Conservation (phyloP, 345 rosid species). For the Zanthoxylum bungeanum region DNA sequence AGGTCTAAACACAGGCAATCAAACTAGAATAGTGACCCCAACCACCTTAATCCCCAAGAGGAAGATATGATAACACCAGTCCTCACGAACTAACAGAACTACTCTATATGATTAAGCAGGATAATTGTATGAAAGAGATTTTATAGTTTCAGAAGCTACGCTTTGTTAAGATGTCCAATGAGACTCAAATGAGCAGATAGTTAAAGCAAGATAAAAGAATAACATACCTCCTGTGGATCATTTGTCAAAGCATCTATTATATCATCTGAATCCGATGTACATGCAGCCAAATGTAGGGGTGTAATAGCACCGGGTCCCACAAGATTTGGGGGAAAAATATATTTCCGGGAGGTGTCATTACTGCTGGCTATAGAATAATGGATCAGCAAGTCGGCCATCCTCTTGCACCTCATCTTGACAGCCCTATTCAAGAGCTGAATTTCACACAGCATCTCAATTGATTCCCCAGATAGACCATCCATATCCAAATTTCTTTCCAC, state of each 20-base stretch:
- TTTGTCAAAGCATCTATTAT: slow-evolving; percentile 71
- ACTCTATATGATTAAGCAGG: background rate
- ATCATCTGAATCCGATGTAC: slow-evolving; percentile 58
- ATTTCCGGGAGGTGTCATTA: slow-evolving; percentile 27
- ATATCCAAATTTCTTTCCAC: slow-evolving; percentile 46
- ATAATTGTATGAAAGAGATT: background rate
- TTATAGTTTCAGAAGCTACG: background rate
- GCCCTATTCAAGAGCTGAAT: slow-evolving; percentile 73
- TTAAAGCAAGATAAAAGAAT: background rate
- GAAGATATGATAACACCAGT: background rate
- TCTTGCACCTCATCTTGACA: slow-evolving; percentile 62
- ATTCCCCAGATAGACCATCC: slow-evolving; percentile 43
- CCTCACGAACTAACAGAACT: background rate
- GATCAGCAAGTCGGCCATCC: slow-evolving; percentile 66
- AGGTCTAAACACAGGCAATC: background rate
- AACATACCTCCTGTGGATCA: slow-evolving; percentile 76
- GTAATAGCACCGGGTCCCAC: slow-evolving; percentile 77
- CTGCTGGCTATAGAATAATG: slow-evolving; percentile 33
- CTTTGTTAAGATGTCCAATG: background rate
- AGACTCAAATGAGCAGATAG: background rate
- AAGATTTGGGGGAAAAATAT: slow-evolving; percentile 60
- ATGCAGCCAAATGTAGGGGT: slow-evolving; percentile 86
- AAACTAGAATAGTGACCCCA: background rate
- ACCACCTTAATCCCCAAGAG: background rate
- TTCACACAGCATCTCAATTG: slow-evolving; percentile 53